Base-by-base conservation (phyloP, 441 rosid genomes). In the Erodium texanum region DNA sequence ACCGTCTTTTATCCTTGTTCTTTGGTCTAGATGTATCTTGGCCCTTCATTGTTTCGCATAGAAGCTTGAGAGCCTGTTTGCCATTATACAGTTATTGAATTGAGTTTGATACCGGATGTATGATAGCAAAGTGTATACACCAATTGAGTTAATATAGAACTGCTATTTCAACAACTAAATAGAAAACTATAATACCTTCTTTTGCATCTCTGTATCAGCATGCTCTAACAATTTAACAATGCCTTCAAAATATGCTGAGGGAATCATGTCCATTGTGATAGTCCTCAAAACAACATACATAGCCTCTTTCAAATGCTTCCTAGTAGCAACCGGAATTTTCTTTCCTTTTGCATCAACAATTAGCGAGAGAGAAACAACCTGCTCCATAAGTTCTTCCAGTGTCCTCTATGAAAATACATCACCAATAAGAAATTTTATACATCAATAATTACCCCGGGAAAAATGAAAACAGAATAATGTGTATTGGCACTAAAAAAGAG, bases 311-410 rank as follows among this genome's bases (percentile, higher is more conserved):
- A 95, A 77, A 66, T 81, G 83, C 75, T 85, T 89, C 78, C 81
- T 82, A 52, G 80, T 68, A 36, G 75, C 76, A 78, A 70, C 71
- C 69, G 84, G 76, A 73, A 73, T 72, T 79, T 82, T 77, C 77
- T 83, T 90, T 79, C 76, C 82, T 68, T 76, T 78, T 19, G 72
- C 71, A 74, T 90, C 92, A 50, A 78, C 68, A 68, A 77, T 68
- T 81, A 85, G 92, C 56, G 76, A 74, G 71, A 85, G 78, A 74
- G 66, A 64, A 75, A 90, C 87, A 78, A 84, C 80, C 70, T 84
- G 87, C 83, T 81, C 88, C 96, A 95, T 79, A 50, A 95, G 84
- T 75, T 88, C 88, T 76, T 82, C 81, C 23, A 95, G 91, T 70
- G 78, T 85, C 69, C 74, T 77, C 99, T 95, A 88, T 63, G 71